A percentile compares a stretch with the other conserved stretches of the same genome.
Conservation (phyloP, 164 flowering plant species). For the Nymphaea colorata region DNA sequence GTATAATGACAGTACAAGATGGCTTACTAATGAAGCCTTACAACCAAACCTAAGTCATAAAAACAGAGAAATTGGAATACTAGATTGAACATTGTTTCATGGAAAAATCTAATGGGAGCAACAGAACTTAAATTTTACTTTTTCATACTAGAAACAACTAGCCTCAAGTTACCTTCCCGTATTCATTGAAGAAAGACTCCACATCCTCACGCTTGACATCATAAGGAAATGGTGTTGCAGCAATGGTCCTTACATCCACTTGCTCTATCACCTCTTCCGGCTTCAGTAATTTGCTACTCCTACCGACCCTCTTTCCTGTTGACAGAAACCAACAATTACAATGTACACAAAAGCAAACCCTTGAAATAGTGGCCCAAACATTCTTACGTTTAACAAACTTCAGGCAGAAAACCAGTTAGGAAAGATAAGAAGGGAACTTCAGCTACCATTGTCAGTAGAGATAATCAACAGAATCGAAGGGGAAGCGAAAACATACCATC, state of each 20-base stretch:
- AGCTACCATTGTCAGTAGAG: too few species aligned
- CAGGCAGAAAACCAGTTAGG: too few species aligned
- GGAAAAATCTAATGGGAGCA: neutral
- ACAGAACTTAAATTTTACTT: neutral
- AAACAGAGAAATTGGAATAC: too few species aligned
- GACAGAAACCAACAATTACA: neutral
- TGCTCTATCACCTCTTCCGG: slow-evolving; percentile 84
- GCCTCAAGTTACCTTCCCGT: slow-evolving; percentile 46
- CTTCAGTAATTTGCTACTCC: slow-evolving; percentile 44
- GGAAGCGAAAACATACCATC: slow-evolving; percentile 37
- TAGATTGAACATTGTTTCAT: neutral
- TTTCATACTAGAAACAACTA: neutral
- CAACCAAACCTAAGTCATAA: too few species aligned
- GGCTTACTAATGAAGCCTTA: too few species aligned
- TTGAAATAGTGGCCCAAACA: too few species aligned
- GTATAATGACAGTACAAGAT: slow-evolving; percentile 7
- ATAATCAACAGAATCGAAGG: too few species aligned
- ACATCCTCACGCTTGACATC: slow-evolving; percentile 59
- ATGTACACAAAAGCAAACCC: neutral
- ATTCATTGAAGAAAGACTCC: slow-evolving; percentile 58
- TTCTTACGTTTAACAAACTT: too few species aligned
- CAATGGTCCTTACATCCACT: slow-evolving; percentile 60
- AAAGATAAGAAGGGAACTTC: too few species aligned
- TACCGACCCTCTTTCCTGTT: slow-evolving; percentile 66
- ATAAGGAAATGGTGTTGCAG: slow-evolving; percentile 66